phyloP scores from a whole-genome alignment of 495 filamentous ascomycete genomes.

The Tuber melanosporum region DNA sequence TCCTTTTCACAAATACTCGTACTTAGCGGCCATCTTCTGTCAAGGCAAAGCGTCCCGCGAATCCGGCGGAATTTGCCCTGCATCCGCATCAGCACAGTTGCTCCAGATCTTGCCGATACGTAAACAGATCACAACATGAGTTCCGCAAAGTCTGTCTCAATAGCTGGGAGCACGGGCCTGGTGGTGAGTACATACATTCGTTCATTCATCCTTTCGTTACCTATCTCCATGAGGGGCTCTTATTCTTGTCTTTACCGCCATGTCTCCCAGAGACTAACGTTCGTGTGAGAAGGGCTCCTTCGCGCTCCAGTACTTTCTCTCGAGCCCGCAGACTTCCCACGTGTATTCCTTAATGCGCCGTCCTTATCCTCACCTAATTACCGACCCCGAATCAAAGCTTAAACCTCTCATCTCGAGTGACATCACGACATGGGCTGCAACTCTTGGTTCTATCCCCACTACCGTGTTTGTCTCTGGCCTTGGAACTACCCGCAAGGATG shows the following conservation, averaged over 20 bases:
- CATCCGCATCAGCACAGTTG: background rate
- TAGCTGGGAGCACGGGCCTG: constrained; percentile 35
- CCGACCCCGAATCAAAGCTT: constrained; percentile 47
- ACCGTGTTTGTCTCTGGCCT: constrained; percentile 59
- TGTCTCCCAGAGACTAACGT: background rate
- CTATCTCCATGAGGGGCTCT: background rate
- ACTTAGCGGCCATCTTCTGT: background rate
- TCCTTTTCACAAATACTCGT: background rate
- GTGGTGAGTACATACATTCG: constrained; percentile 23
- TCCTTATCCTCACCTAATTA: constrained; percentile 45
- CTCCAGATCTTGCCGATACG: background rate
- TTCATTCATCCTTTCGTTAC: background rate
- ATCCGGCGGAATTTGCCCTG: background rate
- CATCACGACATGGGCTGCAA: constrained; percentile 52
- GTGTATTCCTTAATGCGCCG: constrained; percentile 57
- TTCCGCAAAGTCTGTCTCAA: constrained; percentile 21
- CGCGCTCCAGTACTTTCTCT: constrained; percentile 54
- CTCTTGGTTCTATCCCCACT: constrained; percentile 53
- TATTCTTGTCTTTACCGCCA: background rate
- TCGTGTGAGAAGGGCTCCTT: constrained; percentile 45
- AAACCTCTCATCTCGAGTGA: constrained; percentile 48
- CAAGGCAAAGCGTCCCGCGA: background rate
- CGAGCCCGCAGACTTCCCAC: constrained; percentile 44
- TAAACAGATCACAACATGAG: constrained; percentile 13
- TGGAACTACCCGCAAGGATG: constrained; percentile 59